Percentiles rank a stretch among this genome's conserved stretches.
phyloP scores from a whole-genome alignment of 495 filamentous ascomycete genomes.

The Chlorociboria aeruginascens region DNA sequence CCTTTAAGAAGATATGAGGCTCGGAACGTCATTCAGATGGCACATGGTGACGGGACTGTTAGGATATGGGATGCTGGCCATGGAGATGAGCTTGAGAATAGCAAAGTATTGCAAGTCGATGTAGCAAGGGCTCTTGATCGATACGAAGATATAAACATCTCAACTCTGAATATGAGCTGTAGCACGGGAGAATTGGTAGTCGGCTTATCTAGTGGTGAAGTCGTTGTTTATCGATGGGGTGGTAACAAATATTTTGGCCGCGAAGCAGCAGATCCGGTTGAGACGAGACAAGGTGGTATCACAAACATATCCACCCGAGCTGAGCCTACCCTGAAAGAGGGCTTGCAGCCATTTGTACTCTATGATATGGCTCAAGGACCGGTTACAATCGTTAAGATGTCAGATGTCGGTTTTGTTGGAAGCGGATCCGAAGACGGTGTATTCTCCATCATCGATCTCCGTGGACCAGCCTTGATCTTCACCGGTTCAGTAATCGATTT shows the following conservation, averaged over 20 bases:
- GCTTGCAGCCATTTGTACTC: slow-evolving; percentile 67
- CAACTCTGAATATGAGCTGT: slow-evolving; percentile 61
- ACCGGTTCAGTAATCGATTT: slow-evolving; percentile 55
- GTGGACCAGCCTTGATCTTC: slow-evolving; percentile 83
- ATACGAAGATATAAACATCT: slow-evolving; percentile 65
- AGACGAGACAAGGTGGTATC: slow-evolving; percentile 41
- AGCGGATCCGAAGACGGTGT: slow-evolving; percentile 72
- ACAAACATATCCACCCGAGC: slow-evolving; percentile 60
- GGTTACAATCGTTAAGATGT: slow-evolving; percentile 66
- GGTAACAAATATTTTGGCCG: slow-evolving; percentile 50
- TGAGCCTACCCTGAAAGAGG: slow-evolving; percentile 72
- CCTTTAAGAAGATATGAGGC: slow-evolving; percentile 63
- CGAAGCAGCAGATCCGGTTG: slow-evolving; percentile 37
- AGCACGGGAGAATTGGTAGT: slow-evolving; percentile 73
- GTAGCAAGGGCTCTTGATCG: slow-evolving; percentile 71
- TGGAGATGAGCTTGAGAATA: slow-evolving; percentile 87
- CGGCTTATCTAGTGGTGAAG: slow-evolving; percentile 68
- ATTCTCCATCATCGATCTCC: slow-evolving; percentile 69
- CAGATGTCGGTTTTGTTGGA: slow-evolving; percentile 84
- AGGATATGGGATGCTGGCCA: slow-evolving; percentile 85
- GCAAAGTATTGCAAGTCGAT: slow-evolving; percentile 70
- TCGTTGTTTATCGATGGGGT: slow-evolving; percentile 81
- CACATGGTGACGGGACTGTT: slow-evolving; percentile 79
- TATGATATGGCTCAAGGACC: slow-evolving; percentile 72
- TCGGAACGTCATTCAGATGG: slow-evolving; percentile 68